Evolutionary conservation across 225 moss, liverwort and hornwort species (phyloP).

Genomic region (Asterella californica): DNA sequence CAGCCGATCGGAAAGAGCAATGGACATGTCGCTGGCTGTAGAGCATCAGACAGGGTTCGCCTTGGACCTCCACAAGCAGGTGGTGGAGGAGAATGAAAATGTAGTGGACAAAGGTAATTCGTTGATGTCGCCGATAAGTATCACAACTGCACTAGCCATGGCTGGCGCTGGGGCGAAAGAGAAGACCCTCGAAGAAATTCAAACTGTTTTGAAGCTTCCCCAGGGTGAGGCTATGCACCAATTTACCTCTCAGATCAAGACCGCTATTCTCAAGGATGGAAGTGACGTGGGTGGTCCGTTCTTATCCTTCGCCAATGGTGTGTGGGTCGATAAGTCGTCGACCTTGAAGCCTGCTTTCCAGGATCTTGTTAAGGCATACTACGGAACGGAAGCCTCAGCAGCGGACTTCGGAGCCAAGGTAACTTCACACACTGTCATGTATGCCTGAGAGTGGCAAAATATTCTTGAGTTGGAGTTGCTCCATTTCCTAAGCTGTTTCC

Average conservation of each 20-base stretch:
- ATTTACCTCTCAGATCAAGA: conserved; percentile 43
- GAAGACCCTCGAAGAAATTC: conserved; percentile 50
- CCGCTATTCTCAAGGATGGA: conserved; percentile 41
- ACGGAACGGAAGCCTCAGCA: conserved; percentile 31
- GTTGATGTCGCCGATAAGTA: conserved; percentile 66
- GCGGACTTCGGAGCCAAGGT: conserved; percentile 57
- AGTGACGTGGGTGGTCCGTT: conserved; percentile 31
- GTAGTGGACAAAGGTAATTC: conserved; percentile 41
- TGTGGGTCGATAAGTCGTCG: conserved; percentile 51
- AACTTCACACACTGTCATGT: background rate
- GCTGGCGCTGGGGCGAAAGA: conserved; percentile 67
- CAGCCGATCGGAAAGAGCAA: background rate
- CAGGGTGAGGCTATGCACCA: conserved; percentile 43
- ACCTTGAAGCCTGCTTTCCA: conserved; percentile 42
- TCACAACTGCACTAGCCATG: conserved; percentile 65
- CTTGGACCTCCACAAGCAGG: conserved; percentile 46
- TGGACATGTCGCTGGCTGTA: conserved; percentile 52
- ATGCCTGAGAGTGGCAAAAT: no score
- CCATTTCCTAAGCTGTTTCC: background rate
- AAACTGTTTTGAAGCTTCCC: conserved; percentile 46
- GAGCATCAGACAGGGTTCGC: conserved; percentile 74
- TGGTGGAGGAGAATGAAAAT: conserved; percentile 43
- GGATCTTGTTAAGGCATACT: conserved; percentile 37
- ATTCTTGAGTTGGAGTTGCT: no score
- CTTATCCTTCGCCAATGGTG: conserved; percentile 39